Base-by-base conservation (phyloP, 2,329 filamentous ascomycete species). In the Pezicula carpinea region DNA sequence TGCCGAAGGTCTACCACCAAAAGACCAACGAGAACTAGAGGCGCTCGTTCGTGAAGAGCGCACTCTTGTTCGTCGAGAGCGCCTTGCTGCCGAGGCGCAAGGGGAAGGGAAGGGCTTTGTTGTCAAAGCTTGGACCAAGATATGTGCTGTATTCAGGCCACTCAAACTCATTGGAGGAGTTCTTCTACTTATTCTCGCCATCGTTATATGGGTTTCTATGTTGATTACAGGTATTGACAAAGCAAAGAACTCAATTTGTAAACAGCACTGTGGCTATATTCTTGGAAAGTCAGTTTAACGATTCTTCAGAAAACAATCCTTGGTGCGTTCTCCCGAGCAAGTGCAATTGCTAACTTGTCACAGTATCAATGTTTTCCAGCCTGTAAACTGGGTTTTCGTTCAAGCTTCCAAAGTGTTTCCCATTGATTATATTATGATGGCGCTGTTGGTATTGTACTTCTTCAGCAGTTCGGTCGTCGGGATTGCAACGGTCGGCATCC, bases 181-280 rank as follows among this genome's bases (percentile, higher is more conserved):
- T 41, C 57, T 95, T 0, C 71, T 97, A 3, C 75, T 96, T 26
- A 55, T 89, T 2, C 64, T 96, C 18, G 77, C 88, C 0, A 67
- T 96, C 13, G 56, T 95, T 35, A 77, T 95, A 56, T 95, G 89
- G 78, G 78, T 85, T 7, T 95, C 89, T 11, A 97, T 99, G 89
- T 78, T 97, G 57, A 87, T 97, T 63, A 97, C 92, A 0, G 87
- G 83, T 56, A 90, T 97, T 61, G 93, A 99, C 77, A 97, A 97
- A 72, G 89, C 90, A 31, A 91, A 87, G 66, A 96, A 97, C 71
- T 96, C 91, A 3, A 73, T 95, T 53, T 99, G 93, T 78, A 92
- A 93, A 66, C 74, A 83, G 49, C 83, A 82, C 58, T 99, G 93
- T 64, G 93, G 93, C 52, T 99, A 96, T 68, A 87, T 97, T 42